Evolutionary conservation across 768 basidiomycete species (phyloP).

Genomic region (Kwoniella heveanensis): DNA sequence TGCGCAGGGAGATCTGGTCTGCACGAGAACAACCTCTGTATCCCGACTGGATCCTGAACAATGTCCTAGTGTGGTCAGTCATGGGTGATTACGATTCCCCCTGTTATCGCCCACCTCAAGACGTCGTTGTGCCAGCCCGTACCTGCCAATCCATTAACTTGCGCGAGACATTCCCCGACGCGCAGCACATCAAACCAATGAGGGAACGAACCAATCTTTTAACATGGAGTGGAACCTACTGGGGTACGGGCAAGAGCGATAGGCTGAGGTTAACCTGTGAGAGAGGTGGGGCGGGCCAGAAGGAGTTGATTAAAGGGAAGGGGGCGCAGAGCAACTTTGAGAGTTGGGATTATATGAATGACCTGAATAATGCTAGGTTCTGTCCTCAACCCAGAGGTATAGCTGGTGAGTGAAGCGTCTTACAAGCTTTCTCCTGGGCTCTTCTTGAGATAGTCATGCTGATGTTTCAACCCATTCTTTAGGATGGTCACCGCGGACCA

Average conservation of each 20-base stretch:
- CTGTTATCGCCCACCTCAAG: constrained; percentile 55
- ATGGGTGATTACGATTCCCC: constrained; percentile 57
- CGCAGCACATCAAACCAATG: constrained; percentile 41
- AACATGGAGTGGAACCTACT: constrained; percentile 54
- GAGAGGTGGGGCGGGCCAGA: constrained; percentile 42
- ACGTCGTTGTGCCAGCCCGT: constrained; percentile 55
- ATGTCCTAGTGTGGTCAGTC: constrained; percentile 51
- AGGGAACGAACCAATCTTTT: constrained; percentile 44
- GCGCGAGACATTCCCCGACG: constrained; percentile 39
- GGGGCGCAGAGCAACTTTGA: constrained; percentile 45
- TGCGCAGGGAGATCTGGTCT: constrained; percentile 50
- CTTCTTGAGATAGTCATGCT: too few species aligned
- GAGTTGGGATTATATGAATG: constrained; percentile 53
- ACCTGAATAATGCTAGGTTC: constrained; percentile 50
- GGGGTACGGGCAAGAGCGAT: constrained; percentile 55
- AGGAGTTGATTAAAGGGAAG: constrained; percentile 38
- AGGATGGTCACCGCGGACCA: constrained; percentile 57
- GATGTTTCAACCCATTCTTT: too few species aligned
- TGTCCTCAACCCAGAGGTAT: constrained; percentile 54
- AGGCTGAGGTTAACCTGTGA: constrained; percentile 49
- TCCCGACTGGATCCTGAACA: constrained; percentile 50
- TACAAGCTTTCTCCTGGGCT: constrained; percentile 3
- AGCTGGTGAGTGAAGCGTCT: constrained; percentile 39
- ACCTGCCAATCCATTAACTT: constrained; percentile 49
- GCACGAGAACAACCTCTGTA: constrained; percentile 39